These are phyloP conservation scores for Gomphus sp. DNA, from an alignment of 1,284 basidiomycete species.

Conservation along the genomic window DNA sequence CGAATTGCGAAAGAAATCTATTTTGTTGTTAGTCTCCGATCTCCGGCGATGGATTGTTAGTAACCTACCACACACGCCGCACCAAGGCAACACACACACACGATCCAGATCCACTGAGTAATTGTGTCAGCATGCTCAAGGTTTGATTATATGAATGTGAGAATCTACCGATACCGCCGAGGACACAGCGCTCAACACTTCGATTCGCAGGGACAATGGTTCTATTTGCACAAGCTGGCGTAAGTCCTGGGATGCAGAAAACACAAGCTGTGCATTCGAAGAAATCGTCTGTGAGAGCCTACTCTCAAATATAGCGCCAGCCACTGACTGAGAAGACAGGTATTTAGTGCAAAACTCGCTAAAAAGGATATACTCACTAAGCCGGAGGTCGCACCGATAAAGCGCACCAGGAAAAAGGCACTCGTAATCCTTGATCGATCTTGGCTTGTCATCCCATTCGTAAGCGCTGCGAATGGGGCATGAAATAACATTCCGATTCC, in stretches of 20 bases:
- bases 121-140: slow-evolving; percentile 9
- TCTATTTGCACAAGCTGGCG: slow-evolving; percentile 36
- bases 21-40: not conserved
- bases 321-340: slow-evolving; percentile 42
- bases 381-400: slow-evolving; percentile 73
- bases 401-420: slow-evolving; percentile 75
- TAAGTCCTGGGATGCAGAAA: slow-evolving; percentile 43
- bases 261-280: slow-evolving; percentile 29
- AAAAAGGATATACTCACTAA: slow-evolving; percentile 39
- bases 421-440: slow-evolving; percentile 71
- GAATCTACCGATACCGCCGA: slow-evolving; percentile 42
- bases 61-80: slow-evolving; percentile 38
- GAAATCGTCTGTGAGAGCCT: slow-evolving; percentile 41
- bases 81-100: slow-evolving; percentile 49
- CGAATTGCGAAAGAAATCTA: slow-evolving; percentile 4
- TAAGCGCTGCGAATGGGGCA: slow-evolving; percentile 71
- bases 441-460: slow-evolving; percentile 46
- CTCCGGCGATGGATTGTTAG: not conserved
- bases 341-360: slow-evolving; percentile 12
- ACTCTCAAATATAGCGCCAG: slow-evolving; percentile 64
- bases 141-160: not conserved
- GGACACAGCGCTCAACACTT: slow-evolving; percentile 37
- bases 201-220: slow-evolving; percentile 27
- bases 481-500: slow-evolving; percentile 77
- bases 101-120: slow-evolving; percentile 48